These are phyloP conservation scores for Linanthus parryae DNA, from an alignment of 148 eudicot species.

Conservation along the genomic window DNA sequence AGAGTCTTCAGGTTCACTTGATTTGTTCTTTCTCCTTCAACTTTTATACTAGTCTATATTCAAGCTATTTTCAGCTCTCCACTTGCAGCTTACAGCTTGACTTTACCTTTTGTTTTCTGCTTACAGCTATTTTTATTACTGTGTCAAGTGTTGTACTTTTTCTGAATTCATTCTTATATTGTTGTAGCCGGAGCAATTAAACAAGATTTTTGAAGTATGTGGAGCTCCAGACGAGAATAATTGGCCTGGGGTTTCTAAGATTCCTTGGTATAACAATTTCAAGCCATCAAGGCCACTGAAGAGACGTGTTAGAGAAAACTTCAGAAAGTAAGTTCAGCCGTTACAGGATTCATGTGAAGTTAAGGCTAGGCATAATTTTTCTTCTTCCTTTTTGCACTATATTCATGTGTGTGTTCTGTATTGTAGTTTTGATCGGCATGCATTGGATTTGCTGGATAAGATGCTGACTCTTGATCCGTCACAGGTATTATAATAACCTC, in stretches of 20 bases:
- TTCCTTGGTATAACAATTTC: slow-evolving; percentile 79
- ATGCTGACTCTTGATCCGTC: slow-evolving; percentile 92
- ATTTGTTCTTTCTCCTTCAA: too few relatives aligned
- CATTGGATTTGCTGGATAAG: slow-evolving; percentile 77
- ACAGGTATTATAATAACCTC: slow-evolving; percentile 52
- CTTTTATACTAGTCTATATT: too few relatives aligned
- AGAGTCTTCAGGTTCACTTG: too few relatives aligned
- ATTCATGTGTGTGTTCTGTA: too few relatives aligned
- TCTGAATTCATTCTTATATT: slow-evolving; percentile 9
- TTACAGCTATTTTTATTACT: background rate
- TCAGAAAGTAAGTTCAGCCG: slow-evolving; percentile 58
- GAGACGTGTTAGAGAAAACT: slow-evolving; percentile 69
- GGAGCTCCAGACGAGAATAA: slow-evolving; percentile 83
- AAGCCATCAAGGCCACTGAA: slow-evolving; percentile 76
- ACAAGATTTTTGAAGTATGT: slow-evolving; percentile 79
- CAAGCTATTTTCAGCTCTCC: too few relatives aligned
- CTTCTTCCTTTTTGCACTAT: slow-evolving; percentile 2
- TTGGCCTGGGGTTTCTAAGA: slow-evolving; percentile 94
- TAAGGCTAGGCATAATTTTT: background rate
- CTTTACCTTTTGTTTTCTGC: background rate
- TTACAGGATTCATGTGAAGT: background rate
- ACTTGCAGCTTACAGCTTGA: too few relatives aligned
- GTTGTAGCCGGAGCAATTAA: slow-evolving; percentile 83
- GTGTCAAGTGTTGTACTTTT: background rate
- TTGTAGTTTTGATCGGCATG: slow-evolving; percentile 78